Evolutionary conservation across 2,329 filamentous ascomycete genomes (phyloP).

Genomic region (Talaromyces sp.): DNA sequence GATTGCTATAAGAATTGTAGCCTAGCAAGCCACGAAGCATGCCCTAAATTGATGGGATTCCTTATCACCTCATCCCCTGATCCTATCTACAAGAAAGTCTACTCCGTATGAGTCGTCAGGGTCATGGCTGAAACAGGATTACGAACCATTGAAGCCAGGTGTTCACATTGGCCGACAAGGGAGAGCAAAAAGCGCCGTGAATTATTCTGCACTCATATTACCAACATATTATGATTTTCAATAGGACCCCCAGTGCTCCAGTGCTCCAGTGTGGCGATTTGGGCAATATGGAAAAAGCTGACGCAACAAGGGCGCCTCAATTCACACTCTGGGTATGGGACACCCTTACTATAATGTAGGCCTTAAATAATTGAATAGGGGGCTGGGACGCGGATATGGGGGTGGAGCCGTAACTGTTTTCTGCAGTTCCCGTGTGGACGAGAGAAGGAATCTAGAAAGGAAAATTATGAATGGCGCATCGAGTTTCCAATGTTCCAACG

Average conservation of each 20-base stretch:
- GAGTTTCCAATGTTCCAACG: slow-evolving; percentile 7
- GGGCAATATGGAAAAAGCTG: neutral
- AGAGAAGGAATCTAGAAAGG: slow-evolving; percentile 12
- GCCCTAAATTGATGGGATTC: neutral
- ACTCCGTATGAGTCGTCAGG: neutral
- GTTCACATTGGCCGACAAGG: neutral
- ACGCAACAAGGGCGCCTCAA: neutral
- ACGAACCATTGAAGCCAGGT: slow-evolving; percentile 4
- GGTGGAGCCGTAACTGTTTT: slow-evolving; percentile 20
- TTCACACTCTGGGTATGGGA: no score
- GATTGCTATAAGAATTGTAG: slow-evolving; percentile 20
- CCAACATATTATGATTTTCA: no score
- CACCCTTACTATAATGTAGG: no score
- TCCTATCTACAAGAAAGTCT: neutral
- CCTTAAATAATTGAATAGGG: neutral
- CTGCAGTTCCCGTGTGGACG: slow-evolving; percentile 12
- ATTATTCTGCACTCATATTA: no score
- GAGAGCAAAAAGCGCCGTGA: neutral
- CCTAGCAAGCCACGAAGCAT: neutral
- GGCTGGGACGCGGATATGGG: slow-evolving; percentile 13
- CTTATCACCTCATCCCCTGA: neutral
- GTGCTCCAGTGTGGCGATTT: slow-evolving; percentile 3
- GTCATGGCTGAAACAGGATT: slow-evolving; percentile 22
- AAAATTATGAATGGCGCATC: neutral
- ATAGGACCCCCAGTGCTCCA: neutral